Percentiles rank a stretch among this genome's conserved stretches.
These are phyloP conservation scores for Mucuna pruriens DNA, from an alignment of 306 rosid species.

Conservation along the genomic window DNA sequence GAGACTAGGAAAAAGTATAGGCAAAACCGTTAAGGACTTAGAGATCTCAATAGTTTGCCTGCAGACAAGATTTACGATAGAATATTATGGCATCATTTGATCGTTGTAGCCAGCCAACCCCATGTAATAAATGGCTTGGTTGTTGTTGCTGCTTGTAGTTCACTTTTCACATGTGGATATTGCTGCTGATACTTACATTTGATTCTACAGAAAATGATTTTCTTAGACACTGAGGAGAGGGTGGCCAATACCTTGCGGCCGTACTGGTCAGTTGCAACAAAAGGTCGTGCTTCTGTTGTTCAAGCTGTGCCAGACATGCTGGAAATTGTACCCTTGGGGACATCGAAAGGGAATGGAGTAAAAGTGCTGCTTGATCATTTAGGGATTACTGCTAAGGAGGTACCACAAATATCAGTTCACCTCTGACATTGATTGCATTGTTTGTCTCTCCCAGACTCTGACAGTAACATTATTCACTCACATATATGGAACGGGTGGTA, in stretches of 20 bases:
- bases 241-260: constrained; percentile 75
- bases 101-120: background rate
- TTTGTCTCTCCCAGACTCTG: constrained; percentile 2
- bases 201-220: constrained; percentile 74
- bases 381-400: constrained; percentile 76
- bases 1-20: background rate
- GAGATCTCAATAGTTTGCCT: background rate
- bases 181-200: constrained; percentile 32
- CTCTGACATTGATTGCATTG: constrained; percentile 10
- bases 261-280: constrained; percentile 78
- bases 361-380: constrained; percentile 83
- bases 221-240: constrained; percentile 69
- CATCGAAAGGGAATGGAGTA: constrained; percentile 89
- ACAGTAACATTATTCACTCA: constrained; percentile 1
- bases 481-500: background rate
- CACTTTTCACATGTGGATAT: constrained; percentile 23
- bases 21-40: background rate
- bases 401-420: constrained; percentile 35
- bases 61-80: background rate
- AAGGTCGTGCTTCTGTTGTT: constrained; percentile 71
- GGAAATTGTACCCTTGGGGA: constrained; percentile 86
- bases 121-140: background rate
- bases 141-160: background rate
- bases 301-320: constrained; percentile 88
- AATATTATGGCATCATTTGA: background rate